Conservation (phyloP, 331 rosid species). For the Pyracantha coccinea region DNA sequence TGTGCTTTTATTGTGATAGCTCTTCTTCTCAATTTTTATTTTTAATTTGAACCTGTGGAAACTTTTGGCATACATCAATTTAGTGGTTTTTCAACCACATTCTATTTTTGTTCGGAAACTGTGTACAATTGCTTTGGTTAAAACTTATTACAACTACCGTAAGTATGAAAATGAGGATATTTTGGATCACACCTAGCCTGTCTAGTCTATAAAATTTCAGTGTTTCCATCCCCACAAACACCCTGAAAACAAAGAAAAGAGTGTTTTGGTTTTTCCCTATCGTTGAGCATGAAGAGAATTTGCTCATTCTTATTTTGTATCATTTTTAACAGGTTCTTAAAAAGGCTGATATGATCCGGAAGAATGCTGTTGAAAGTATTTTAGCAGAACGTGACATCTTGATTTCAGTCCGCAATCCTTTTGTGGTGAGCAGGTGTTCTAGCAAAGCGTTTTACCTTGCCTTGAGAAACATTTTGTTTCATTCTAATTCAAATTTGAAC, state of each 20-base stretch:
- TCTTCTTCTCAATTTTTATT: neutral
- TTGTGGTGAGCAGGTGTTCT: conserved; percentile 87
- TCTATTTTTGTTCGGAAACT: neutral
- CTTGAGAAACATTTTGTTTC: conserved; percentile 10
- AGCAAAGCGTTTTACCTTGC: conserved; percentile 17
- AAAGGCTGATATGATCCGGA: conserved; percentile 97
- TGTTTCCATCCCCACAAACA: neutral
- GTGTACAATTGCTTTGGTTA: neutral
- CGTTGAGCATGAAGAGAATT: neutral
- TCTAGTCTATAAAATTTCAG: neutral
- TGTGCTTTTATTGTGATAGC: neutral
- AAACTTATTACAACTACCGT: neutral
- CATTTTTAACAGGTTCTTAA: conserved; percentile 45
- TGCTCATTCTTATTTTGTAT: neutral
- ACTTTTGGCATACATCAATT: neutral
- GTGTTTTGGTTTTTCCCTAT: neutral
- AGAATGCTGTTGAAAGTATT: conserved; percentile 99
- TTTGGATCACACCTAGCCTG: neutral
- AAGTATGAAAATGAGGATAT: neutral
- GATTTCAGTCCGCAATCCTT: conserved; percentile 97
- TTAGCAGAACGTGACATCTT: conserved; percentile 96
- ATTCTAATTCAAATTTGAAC: conserved; percentile 19
- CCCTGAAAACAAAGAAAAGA: neutral
- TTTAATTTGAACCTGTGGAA: neutral
- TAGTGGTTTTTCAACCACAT: neutral